Base-by-base conservation (phyloP, 345 rosid genomes). In the Dipteronia dyeriana region DNA sequence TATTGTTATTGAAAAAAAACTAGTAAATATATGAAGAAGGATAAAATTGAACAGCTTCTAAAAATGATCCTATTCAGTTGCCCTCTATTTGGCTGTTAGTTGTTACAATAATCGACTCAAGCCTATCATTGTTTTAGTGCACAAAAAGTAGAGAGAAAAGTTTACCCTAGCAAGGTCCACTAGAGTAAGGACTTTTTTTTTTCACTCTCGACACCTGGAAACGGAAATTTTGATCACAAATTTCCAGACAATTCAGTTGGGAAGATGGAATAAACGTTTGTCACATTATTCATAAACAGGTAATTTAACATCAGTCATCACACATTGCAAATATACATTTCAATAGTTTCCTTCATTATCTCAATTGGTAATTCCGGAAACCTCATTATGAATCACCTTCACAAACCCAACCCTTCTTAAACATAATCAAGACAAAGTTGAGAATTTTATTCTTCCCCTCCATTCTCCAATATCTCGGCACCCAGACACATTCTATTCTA, bases 401-500 rank as follows among this genome's bases (percentile, higher is more conserved):
- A 59, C 13, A 20, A 59, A n/a, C 62, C 62, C 62, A n/a, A 57
- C 62, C 25, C 62, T 5, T 57, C 23, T n/a, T 20, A 7, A 59
- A 20, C 63, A 22, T 22, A 59, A 12, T 20, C 11, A 20, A n/a
- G 3, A 59, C 26, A 20, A 59, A 3, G n/a, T 53, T 16, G 63
- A 19, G n/a, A 20, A 59, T 20, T 59, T 22, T 20, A 45, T 45
- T 22, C 39, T 13, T 65, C 68, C 13, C 13, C 34, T 34, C 41
- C 68, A 65, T 16, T 70, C 34, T 34, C 41, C 68, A 65, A 23
- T 70, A 49, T 49, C 41, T 70, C 59, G 25, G 39, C 68, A 41
- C 22, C 68, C 59, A 73, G 61, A 73, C 68, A 74, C 45, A 59
- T 8, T 13, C 2, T 39, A 39, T 23, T 41, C 25, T 9, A 67